These are phyloP conservation scores for Exophiala calicioides DNA, from an alignment of 2,329 filamentous ascomycete species.

Conservation along the genomic window DNA sequence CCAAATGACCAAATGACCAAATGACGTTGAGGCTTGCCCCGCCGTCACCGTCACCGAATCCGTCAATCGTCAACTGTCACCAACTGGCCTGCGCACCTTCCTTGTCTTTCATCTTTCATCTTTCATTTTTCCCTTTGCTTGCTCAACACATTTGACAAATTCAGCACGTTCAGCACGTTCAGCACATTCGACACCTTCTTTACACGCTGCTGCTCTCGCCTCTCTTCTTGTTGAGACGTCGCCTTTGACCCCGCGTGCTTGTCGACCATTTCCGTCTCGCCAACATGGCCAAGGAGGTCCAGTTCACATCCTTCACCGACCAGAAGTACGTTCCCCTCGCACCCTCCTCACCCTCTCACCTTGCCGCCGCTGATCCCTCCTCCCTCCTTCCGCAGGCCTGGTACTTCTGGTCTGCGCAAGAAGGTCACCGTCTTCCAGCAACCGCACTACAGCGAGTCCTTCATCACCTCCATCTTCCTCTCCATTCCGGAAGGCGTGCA, in stretches of 20 bases:
- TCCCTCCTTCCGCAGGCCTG: slow-evolving; percentile 31
- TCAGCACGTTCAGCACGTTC: too few species aligned
- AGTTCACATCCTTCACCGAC: slow-evolving; percentile 83
- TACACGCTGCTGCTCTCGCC: background rate
- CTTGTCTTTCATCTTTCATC: too few species aligned
- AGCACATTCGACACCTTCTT: background rate
- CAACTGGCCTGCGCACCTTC: background rate
- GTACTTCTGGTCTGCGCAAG: slow-evolving; percentile 94
- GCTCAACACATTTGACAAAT: too few species aligned
- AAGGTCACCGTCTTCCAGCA: slow-evolving; percentile 98
- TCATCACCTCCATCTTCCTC: slow-evolving; percentile 88
- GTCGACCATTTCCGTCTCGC: background rate
- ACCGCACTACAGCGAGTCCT: slow-evolving; percentile 92
- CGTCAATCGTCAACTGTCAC: background rate
- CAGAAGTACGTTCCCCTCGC: slow-evolving; percentile 88
- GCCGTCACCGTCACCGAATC: background rate
- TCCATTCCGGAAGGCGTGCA: slow-evolving; percentile 94
- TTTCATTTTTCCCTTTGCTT: background rate
- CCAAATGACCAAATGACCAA: too few species aligned
- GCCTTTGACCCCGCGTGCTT: too few species aligned
- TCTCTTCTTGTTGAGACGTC: too few species aligned
- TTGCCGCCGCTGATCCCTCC: slow-evolving; percentile 21
- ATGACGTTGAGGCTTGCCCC: too few species aligned
- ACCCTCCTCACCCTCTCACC: slow-evolving; percentile 18
- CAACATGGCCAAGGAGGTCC: slow-evolving; percentile 66